Base-by-base conservation (phyloP, 75 land plant species). In the Larix kaempferi region DNA sequence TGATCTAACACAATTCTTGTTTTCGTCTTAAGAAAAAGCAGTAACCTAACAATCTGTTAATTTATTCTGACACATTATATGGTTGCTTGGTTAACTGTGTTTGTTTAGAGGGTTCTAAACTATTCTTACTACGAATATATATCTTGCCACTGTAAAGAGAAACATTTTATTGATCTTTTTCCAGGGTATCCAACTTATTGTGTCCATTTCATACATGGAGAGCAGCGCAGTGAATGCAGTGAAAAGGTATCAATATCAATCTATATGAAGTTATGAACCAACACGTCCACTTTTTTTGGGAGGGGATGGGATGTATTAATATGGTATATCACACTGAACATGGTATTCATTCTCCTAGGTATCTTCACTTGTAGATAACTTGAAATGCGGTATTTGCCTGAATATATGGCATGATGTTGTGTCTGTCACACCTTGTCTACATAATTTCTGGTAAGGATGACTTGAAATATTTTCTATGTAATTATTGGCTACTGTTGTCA, bases 341-440 rank as follows among this genome's bases (percentile, higher is more conserved):
- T 69, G 23, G 7, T 69, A 35, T 19, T 66, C n/a, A 14, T 37
- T 69, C 12, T 69, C 65, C 19, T n/a, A 91, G 92, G 80, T 91
- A 25, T 37, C 77, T 37, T 39, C 84, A 1, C 85, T 88, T 78
- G 74, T 81, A 12, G 93, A 91, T 25, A 82, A 86, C 81, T 74
- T 85, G 56, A 89, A 87, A 83, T 91, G 94, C 80, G 75, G 91
- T 83, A 91, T 91, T 57, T 91, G 94, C 78, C 77, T 91, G 33
- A 91, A 87, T 49, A 33, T 91, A 71, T 91, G 92, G 94, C 92
- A 90, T 80, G 92, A 91, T 85, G 94, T 86, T 77, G 89, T 91
- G 5, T 83, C 91, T 65, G 83, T 84, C 66, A 81, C 94, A 13
- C 94, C 94, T 37, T 91, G 94, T 78, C 86, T 87, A 25, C 94